A percentile compares a stretch with the other conserved stretches of the same genome.
Evolutionary conservation across 257 asterid species (phyloP).

Genomic region (Solanum piurae): DNA sequence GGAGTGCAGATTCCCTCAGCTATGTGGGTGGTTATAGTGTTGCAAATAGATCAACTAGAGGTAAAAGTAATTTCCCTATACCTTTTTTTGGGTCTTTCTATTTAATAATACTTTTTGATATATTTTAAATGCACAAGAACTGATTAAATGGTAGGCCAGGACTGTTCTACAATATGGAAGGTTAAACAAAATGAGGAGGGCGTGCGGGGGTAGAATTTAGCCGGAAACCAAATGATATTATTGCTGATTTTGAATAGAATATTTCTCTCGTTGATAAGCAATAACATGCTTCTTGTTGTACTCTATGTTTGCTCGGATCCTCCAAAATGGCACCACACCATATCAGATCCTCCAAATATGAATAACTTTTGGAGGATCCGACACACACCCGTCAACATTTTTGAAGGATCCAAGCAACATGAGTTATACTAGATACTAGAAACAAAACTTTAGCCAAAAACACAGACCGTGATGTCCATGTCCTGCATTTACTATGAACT

Average conservation of each 20-base stretch:
- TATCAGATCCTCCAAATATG: background rate
- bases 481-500: background rate
- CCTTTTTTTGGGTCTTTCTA: background rate
- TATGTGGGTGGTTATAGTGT: slow-evolving; percentile 49
- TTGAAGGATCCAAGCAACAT: background rate
- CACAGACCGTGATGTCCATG: background rate
- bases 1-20: slow-evolving; percentile 31
- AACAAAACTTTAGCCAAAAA: background rate
- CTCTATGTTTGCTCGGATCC: background rate
- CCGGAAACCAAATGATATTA: background rate
- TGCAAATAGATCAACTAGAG: slow-evolving; percentile 61
- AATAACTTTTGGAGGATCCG: background rate
- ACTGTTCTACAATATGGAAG: background rate
- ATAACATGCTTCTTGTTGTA: background rate
- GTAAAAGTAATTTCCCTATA: slow-evolving; percentile 13
- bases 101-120: background rate
- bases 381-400: background rate
- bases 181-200: background rate
- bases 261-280: background rate
- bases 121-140: background rate
- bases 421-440: background rate
- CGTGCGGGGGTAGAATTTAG: background rate
- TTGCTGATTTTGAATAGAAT: background rate
- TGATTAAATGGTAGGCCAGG: background rate
- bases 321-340: background rate